These are phyloP conservation scores for Plectosphaerella plurivora DNA, from an alignment of 2,329 filamentous ascomycete genomes.

Conservation along the genomic window DNA sequence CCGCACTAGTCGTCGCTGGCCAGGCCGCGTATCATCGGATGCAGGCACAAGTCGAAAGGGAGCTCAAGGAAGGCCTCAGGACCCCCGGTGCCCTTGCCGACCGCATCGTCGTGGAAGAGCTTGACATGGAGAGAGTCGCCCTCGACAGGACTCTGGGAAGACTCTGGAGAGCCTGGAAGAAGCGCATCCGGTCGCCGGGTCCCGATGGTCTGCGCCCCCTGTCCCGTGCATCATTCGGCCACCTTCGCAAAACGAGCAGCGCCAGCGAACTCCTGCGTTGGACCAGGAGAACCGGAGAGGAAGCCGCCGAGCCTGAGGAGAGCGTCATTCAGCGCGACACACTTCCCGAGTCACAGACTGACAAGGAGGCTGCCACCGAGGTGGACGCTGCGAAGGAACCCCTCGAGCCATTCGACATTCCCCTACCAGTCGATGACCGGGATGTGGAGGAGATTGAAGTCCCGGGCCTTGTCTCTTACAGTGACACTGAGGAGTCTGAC, in stretches of 20 bases:
- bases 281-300: slow-evolving; percentile 17
- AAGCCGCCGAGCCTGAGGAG: slow-evolving; percentile 7
- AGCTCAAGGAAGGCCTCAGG: slow-evolving; percentile 47
- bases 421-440: slow-evolving; percentile 62
- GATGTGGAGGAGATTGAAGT: slow-evolving; percentile 80
- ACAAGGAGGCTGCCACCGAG: slow-evolving; percentile 2
- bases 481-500: slow-evolving; percentile 56
- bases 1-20: slow-evolving; percentile 80
- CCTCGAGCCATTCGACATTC: slow-evolving; percentile 52
- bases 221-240: slow-evolving; percentile 39
- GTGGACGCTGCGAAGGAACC: slow-evolving; percentile 30
- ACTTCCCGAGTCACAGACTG: neutral
- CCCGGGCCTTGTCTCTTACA: slow-evolving; percentile 60
- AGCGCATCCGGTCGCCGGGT: slow-evolving; percentile 62
- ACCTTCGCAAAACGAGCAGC: slow-evolving; percentile 32
- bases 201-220: slow-evolving; percentile 44
- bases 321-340: neutral
- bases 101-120: slow-evolving; percentile 77
- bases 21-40: slow-evolving; percentile 75
- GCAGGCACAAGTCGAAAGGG: slow-evolving; percentile 53
- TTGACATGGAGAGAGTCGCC: slow-evolving; percentile 89
- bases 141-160: slow-evolving; percentile 83
- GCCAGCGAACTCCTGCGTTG: slow-evolving; percentile 22
- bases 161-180: slow-evolving; percentile 94
- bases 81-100: slow-evolving; percentile 49